These are phyloP conservation scores for Eucalyptus curtisii DNA, from an alignment of 345 rosid genomes.

Conservation along the genomic window DNA sequence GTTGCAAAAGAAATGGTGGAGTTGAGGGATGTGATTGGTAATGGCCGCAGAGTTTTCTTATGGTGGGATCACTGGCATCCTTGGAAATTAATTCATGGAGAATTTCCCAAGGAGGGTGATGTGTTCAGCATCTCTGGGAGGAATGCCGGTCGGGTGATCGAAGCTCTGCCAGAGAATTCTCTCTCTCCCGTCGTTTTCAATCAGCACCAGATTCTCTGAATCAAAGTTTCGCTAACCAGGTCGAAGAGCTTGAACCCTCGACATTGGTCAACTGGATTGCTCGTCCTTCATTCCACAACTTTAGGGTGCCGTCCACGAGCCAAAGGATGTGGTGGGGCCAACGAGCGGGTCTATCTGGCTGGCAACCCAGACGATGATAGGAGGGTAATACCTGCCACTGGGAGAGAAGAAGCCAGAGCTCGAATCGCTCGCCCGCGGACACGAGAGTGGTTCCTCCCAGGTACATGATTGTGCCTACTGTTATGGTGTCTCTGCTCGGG, in stretches of 20 bases:
- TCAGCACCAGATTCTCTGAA: constrained; percentile 21
- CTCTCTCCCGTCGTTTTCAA: background rate
- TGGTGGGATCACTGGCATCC: no score
- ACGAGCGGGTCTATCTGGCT: constrained; percentile 2
- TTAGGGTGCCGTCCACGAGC: constrained; percentile 13
- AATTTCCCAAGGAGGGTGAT: background rate
- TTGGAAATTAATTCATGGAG: no score
- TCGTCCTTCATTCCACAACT: constrained; percentile 1
- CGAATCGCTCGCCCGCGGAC: no score
- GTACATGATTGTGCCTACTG: no score
- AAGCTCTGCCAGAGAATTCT: constrained; percentile 33
- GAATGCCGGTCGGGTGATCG: constrained; percentile 17
- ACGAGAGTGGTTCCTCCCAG: no score
- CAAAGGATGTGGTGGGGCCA: no score
- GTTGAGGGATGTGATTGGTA: no score
- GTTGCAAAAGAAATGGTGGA: no score
- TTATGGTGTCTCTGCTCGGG: no score
- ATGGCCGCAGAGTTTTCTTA: no score
- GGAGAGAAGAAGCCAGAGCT: no score
- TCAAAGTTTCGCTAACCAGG: background rate
- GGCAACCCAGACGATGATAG: no score
- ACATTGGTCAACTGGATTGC: background rate
- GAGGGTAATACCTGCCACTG: background rate
- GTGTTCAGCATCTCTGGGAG: constrained; percentile 33
- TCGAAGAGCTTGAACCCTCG: constrained; percentile 8